Percentiles rank a stretch among this genome's conserved stretches.
Evolutionary conservation across 495 filamentous ascomycete species (phyloP).

Genomic region (Aspergillus indologenus): DNA sequence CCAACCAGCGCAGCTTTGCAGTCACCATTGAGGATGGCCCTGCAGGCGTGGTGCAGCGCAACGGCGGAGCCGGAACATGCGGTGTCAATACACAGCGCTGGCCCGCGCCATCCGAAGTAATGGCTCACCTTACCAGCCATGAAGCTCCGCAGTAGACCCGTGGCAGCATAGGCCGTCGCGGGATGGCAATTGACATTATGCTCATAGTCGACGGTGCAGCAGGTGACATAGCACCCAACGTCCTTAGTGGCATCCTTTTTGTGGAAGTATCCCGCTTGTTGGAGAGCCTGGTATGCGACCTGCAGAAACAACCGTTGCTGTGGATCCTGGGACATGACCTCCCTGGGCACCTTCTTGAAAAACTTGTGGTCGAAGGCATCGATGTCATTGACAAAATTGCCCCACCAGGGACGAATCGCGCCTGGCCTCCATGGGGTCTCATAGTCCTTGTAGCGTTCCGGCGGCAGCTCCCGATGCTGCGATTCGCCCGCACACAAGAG

Average conservation of each 20-base stretch:
- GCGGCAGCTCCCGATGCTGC: slow-evolving; percentile 38
- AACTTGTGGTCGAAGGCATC: slow-evolving; percentile 53
- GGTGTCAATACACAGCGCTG: slow-evolving; percentile 42
- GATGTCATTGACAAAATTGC: slow-evolving; percentile 43
- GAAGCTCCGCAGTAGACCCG: slow-evolving; percentile 34
- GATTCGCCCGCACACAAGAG: slow-evolving; percentile 39
- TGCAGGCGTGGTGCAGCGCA: slow-evolving; percentile 40
- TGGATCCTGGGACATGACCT: slow-evolving; percentile 50
- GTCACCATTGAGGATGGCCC: slow-evolving; percentile 36
- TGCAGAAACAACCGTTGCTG: slow-evolving; percentile 51
- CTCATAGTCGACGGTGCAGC: slow-evolving; percentile 33
- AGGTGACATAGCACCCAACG: slow-evolving; percentile 39
- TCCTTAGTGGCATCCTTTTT: slow-evolving; percentile 10
- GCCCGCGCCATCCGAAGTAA: slow-evolving; percentile 52
- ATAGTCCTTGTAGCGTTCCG: slow-evolving; percentile 33
- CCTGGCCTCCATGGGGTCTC: slow-evolving; percentile 35
- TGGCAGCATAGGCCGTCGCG: slow-evolving; percentile 38
- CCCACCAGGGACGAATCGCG: slow-evolving; percentile 39
- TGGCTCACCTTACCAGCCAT: slow-evolving; percentile 36
- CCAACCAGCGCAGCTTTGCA: slow-evolving; percentile 39
- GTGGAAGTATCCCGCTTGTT: slow-evolving; percentile 43
- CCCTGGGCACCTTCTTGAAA: slow-evolving; percentile 47
- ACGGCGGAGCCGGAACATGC: slow-evolving; percentile 47
- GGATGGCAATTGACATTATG: slow-evolving; percentile 36
- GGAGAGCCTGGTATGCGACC: slow-evolving; percentile 47